Base-by-base conservation (phyloP, 106 monocot species). In the Dioscorea zingiberensis region DNA sequence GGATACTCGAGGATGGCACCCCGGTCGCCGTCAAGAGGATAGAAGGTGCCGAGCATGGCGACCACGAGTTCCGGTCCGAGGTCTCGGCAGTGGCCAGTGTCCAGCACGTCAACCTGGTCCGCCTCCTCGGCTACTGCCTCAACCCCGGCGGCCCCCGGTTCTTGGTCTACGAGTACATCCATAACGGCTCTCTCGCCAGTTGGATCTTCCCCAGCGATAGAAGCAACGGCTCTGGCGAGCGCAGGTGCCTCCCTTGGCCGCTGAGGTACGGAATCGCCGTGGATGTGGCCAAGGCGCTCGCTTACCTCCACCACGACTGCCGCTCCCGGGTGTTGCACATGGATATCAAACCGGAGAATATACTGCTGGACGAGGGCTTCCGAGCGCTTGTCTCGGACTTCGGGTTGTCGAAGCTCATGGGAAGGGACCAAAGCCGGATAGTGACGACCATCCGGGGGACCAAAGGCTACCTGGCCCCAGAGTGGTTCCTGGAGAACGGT, bases 271-370 rank as follows among this genome's bases (percentile, higher is more conserved):
- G 55, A 24, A 70, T 82, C 2, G 79, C 86, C 13, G 66, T 87
- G 19, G 86, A 82, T 15, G 79, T 87, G 16, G 86, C 82, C 24
- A 60, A 60, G 59, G 86, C 79, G 9, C 76, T 87, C 1, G 69
- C 78, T 2, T 87, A 87, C 71, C 76, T 83, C 8, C 83, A 80
- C 54, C 63, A 83, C 24, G 73, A 80, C 28, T 80, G 83, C 71
- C 76, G 71, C 1, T 48, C 44, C 0, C 48, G 69, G 21, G 57
- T 87, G 23, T 63, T 87, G 24, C 83, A 80, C 60, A 60, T 77
- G 6, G 87, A 83, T 32, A 64, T 87, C 28, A 87, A 87, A 66
- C 86, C 86, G 18, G 82, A 78, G 67, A 87, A 82, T 76, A 83
- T 87, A 27, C 83, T 83, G 51, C 64, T 87, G n/a, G 83, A 83